Conservation (phyloP, 345 rosid species). For the Ricinus communis region DNA sequence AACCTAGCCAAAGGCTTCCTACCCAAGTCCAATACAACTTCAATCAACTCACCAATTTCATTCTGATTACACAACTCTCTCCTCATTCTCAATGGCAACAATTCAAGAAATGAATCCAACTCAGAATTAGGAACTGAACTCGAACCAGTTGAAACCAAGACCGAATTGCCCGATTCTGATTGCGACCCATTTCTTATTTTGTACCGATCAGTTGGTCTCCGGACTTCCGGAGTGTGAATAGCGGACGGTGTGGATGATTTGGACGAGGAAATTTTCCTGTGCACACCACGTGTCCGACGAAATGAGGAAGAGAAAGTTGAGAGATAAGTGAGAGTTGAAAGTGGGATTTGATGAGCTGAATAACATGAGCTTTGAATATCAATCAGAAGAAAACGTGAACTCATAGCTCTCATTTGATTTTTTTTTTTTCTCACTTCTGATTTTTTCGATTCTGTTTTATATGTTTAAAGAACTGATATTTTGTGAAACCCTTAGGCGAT, state of each 20-base stretch:
- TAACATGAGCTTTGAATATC: slow-evolving; percentile 72
- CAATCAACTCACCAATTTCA: slow-evolving; percentile 69
- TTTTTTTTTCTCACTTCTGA: neutral
- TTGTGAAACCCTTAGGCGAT: too few species aligned
- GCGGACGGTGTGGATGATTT: slow-evolving; percentile 43
- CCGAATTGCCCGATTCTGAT: slow-evolving; percentile 26
- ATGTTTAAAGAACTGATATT: neutral
- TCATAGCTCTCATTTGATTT: slow-evolving; percentile 51
- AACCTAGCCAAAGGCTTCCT: slow-evolving; percentile 89
- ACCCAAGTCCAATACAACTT: slow-evolving; percentile 93
- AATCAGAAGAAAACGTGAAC: slow-evolving; percentile 58
- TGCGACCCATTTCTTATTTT: slow-evolving; percentile 41
- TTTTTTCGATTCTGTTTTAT: slow-evolving; percentile 4
- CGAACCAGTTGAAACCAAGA: slow-evolving; percentile 7
- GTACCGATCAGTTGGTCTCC: slow-evolving; percentile 50
- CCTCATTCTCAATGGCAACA: slow-evolving; percentile 69
- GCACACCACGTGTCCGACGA: slow-evolving; percentile 57
- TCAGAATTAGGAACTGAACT: slow-evolving; percentile 38
- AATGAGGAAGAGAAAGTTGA: slow-evolving; percentile 55
- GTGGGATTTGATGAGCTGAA: slow-evolving; percentile 47
- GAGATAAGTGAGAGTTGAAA: slow-evolving; percentile 38
- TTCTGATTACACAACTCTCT: slow-evolving; percentile 51
- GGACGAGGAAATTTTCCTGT: slow-evolving; percentile 42
- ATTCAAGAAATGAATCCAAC: slow-evolving; percentile 68
- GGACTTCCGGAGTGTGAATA: slow-evolving; percentile 45